Base-by-base conservation (phyloP, 257 asterid genomes). In the Nyctanthes arbortristis region DNA sequence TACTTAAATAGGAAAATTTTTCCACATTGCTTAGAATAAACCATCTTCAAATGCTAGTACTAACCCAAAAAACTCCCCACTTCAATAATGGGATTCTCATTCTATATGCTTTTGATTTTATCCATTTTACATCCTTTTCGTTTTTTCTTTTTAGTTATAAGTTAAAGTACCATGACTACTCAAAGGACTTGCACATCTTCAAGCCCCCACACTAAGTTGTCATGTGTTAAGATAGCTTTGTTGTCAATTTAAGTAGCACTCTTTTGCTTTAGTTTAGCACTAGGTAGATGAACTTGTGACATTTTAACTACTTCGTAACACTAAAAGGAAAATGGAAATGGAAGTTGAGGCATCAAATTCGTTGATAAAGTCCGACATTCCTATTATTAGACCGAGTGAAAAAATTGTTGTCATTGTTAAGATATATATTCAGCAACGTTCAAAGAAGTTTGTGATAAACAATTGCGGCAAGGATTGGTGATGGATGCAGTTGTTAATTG, bases 11-110 rank as follows among this genome's bases (percentile, higher is more conserved):
- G 40, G 72, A 57, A 67, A 67, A 6, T 43, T 22, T n/a, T 20
- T 71, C 36, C 56, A 52, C 65, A 60, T 34, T 58, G 30, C 43
- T 77, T 16, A 52, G 31, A 52, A 71, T 70, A 71, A 62, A 63
- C 68, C 67, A 68, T 32, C 47, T n/a, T 24, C 30, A 11, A n/a
- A 40, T 39, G 47, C 59, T 9, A 20, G 30, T 52, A 52, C 29
- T 20, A 52, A 52, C 59, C 24, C 30, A 49, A 49, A 47, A 40
- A 40, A 14, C 2, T 20, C 34, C n/a, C 69, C 69, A 67, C 72
- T 30, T 67, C 78, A 77, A 67, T 77, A 40, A 73, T 63, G 73
- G 59, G 69, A 77, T 72, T 68, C 82, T 58, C 66, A 73, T 63
- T 65, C 29, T 22, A 36, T 66, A 66, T 31, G 33, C 37, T 61